These are phyloP conservation scores for Hyphopichia burtonii DNA, from an alignment of 1,139 yeast species.

Conservation along the genomic window DNA sequence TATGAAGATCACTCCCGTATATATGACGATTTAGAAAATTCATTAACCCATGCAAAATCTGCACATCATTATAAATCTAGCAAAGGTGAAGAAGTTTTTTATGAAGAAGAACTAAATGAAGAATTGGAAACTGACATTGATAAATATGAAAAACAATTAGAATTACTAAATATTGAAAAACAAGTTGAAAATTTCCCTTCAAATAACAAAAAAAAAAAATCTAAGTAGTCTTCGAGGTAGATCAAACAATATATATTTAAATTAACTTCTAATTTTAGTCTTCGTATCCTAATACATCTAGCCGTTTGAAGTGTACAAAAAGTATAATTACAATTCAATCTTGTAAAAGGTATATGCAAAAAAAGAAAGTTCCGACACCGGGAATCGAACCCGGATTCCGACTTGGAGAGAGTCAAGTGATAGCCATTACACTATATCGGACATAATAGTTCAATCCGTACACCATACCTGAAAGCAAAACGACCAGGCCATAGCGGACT, in stretches of 20 bases:
- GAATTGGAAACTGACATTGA: slow-evolving; percentile 4
- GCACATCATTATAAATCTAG: slow-evolving; percentile 1
- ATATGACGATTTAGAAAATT: slow-evolving; percentile 4
- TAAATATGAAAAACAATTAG: slow-evolving; percentile 6
- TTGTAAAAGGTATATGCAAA: background rate
- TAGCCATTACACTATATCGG: slow-evolving; percentile 21
- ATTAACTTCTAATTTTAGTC: no score
- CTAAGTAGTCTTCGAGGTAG: background rate
- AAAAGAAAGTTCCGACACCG: slow-evolving; percentile 33
- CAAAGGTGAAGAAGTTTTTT: slow-evolving; percentile 4
- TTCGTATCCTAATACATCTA: background rate
- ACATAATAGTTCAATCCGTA: background rate
- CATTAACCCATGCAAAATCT: slow-evolving; percentile 2
- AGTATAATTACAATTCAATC: background rate
- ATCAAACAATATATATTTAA: background rate
- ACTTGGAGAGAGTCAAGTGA: slow-evolving; percentile 20
- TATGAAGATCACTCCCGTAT: background rate
- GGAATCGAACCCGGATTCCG: slow-evolving; percentile 46
- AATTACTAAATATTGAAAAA: slow-evolving; percentile 2
- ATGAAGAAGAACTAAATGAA: slow-evolving; percentile 1
- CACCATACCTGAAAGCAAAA: background rate
- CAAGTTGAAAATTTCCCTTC: slow-evolving; percentile 1
- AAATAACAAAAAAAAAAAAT: background rate
- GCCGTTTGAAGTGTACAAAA: background rate
- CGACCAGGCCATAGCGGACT: background rate